Evolutionary conservation across 805 yeast species (phyloP).

Genomic region (Myxozyma mucilagina): DNA sequence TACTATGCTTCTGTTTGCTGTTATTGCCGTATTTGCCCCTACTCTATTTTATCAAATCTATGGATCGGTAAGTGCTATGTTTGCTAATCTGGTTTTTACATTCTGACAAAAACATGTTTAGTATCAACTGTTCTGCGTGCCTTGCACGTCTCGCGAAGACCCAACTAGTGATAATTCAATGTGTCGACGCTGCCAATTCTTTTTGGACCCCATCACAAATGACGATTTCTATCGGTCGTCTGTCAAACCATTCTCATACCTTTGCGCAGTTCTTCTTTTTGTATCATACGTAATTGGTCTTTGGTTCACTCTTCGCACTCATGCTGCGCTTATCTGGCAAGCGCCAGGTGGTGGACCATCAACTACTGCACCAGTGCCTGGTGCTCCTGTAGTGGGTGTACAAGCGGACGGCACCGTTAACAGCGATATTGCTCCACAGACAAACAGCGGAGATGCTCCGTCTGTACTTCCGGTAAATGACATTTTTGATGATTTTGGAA

Average conservation of each 20-base stretch:
- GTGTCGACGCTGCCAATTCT: slow-evolving; percentile 73
- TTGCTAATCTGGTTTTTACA: not conserved
- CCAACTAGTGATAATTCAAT: slow-evolving; percentile 33
- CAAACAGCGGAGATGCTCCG: slow-evolving; percentile 7
- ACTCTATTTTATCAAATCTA: slow-evolving; percentile 85
- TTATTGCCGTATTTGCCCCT: slow-evolving; percentile 89
- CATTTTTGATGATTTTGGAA: slow-evolving; percentile 8
- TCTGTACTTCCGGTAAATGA: slow-evolving; percentile 26
- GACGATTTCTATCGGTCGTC: slow-evolving; percentile 68
- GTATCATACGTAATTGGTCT: slow-evolving; percentile 85
- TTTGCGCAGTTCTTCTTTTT: slow-evolving; percentile 79
- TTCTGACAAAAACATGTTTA: not conserved
- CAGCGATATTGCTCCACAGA: not conserved
- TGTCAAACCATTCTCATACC: slow-evolving; percentile 77
- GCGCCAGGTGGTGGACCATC: slow-evolving; percentile 17
- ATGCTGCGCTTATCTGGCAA: slow-evolving; percentile 91
- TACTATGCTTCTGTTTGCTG: slow-evolving; percentile 88
- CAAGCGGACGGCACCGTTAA: slow-evolving; percentile 1
- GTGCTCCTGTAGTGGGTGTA: slow-evolving; percentile 1
- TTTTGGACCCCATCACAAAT: slow-evolving; percentile 67
- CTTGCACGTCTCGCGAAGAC: slow-evolving; percentile 45
- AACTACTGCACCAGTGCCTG: slow-evolving; percentile 14
- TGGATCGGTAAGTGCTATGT: slow-evolving; percentile 51
- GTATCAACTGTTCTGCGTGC: slow-evolving; percentile 70
- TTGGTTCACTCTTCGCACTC: slow-evolving; percentile 91